These are phyloP conservation scores for Balakata baccata DNA, from an alignment of 345 rosid species.

Conservation along the genomic window DNA sequence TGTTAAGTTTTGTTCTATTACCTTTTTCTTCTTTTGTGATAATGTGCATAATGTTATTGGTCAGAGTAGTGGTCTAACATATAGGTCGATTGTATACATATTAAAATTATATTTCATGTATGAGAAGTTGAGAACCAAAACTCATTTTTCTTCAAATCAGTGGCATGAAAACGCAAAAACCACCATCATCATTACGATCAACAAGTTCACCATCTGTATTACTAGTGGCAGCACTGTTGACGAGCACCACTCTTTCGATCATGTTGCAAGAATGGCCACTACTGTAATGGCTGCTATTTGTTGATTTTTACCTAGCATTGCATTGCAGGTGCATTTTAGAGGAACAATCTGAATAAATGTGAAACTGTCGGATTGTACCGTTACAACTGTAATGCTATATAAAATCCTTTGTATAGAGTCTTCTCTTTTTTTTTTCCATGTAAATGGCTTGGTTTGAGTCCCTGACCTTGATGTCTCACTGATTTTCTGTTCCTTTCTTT, in stretches of 20 bases:
- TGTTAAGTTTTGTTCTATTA: constrained; percentile 18
- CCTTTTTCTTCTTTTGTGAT: constrained; percentile 1
- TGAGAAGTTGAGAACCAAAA: background rate
- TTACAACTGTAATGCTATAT: background rate
- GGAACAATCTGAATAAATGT: background rate
- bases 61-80: background rate
- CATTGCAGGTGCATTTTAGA: background rate
- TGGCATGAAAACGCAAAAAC: background rate
- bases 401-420: background rate
- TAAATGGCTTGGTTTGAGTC: background rate
- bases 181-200: background rate
- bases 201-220: background rate
- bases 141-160: background rate
- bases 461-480: background rate
- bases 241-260: background rate
- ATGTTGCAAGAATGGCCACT: background rate
- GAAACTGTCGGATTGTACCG: background rate
- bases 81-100: background rate
- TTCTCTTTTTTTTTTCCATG: background rate
- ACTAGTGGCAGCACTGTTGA: background rate
- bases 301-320: background rate
- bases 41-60: background rate
- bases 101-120: background rate
- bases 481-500: background rate
- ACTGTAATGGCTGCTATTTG: background rate